These are phyloP conservation scores for Candida oleophila DNA, from an alignment of 805 yeast genomes.

Conservation along the genomic window DNA sequence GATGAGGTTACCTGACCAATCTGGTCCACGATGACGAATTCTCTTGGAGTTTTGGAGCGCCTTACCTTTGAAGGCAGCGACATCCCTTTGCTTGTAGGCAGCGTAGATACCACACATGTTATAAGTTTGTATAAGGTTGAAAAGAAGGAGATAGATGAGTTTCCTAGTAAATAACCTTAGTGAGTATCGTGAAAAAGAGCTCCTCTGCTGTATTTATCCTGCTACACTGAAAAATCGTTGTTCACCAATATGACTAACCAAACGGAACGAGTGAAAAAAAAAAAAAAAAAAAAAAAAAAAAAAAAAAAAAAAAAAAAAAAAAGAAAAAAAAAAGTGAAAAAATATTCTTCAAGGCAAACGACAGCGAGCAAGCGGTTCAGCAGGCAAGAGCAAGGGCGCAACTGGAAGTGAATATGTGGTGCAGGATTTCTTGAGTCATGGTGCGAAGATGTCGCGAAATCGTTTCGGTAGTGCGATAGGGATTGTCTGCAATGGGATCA, in stretches of 20 bases:
- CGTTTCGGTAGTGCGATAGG: no score
- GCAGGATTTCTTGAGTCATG: no score
- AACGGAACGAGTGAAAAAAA: background rate
- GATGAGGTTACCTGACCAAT: constrained; percentile 90
- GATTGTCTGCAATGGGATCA: no score
- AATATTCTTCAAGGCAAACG: background rate
- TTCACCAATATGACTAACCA: background rate
- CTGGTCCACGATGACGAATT: constrained; percentile 99
- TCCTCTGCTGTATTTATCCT: background rate
- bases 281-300: no score
- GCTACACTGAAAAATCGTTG: background rate
- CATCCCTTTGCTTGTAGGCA: constrained; percentile 78
- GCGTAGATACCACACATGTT: constrained; percentile 98
- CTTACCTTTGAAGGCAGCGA: constrained; percentile 75
- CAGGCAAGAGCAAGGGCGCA: no score
- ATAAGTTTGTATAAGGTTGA: background rate
- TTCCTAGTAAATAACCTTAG: background rate
- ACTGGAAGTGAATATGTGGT: no score
- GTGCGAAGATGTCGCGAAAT: no score
- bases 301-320: no score
- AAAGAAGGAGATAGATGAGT: background rate
- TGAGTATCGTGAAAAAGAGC: background rate
- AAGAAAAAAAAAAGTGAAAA: background rate
- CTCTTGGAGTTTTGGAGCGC: constrained; percentile 90
- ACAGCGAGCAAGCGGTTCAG: background rate